Evolutionary conservation across 2,329 filamentous ascomycete species (phyloP), one percentile per base, ranked within the genome.

Genomic region (Pseudogymnoascus sp.): DNA sequence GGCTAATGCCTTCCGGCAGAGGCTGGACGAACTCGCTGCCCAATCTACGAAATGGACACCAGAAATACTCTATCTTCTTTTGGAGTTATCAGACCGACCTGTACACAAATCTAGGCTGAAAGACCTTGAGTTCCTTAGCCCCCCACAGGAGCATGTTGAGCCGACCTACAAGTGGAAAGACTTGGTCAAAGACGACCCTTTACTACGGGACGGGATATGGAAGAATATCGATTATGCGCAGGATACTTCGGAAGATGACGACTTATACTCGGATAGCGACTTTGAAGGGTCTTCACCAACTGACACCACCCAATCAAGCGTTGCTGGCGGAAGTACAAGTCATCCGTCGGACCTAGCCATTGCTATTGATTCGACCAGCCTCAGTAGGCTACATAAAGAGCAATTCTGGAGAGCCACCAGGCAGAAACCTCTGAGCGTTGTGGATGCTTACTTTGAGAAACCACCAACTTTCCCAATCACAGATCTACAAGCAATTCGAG

Each of bases 31-130:
- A 65, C 75, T 96, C 19, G 77, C 81, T 10, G 71, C 76, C 63
- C 71, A 65, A 60, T 78, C 76, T 37, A 81, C 81, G 46, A 86
- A 86, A 75, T 93, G 85, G 83, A 85, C 86, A 5, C 92, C 93
- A 0, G 95, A 98, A 69, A 81, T 90, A 12, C 78, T 98, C 12
- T 87, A 89, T 60, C 76, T 98, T 0, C 77, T 98, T 10, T 78
- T 98, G 6, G 84, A 91, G 65, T 83, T 98, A 0, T 93, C 93
- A 1, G 88, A 96, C 68, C 84, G 87, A 61, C 93, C 95, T 2
- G 83, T 87, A 0, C 82, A 87, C 61, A 88, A 91, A 61, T 85
- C 90, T 0, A 83, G 79, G 3, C 75, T 93, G 0, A 79, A 83
- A 41, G 82, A 86, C 66, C 76, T 95, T n/a, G 80, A 86, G 16